Evolutionary conservation across 176 grass and related monocot species (phyloP).

Genomic region (Lolium perenne): DNA sequence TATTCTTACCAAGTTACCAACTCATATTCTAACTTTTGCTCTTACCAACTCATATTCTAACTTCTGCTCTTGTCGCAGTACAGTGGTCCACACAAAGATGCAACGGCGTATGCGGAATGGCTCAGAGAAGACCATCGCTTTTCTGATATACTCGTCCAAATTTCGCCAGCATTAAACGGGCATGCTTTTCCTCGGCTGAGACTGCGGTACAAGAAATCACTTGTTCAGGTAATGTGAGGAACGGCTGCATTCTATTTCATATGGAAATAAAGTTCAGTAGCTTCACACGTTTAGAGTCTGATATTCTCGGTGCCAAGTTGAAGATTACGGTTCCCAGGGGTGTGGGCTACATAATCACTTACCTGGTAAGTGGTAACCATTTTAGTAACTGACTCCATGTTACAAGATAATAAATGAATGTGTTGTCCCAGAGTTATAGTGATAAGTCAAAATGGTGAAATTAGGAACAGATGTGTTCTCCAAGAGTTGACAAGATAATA

Average conservation of each 20-base stretch:
- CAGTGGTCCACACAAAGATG: slow-evolving; percentile 82
- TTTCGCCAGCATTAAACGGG: slow-evolving; percentile 55
- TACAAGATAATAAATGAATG: background rate
- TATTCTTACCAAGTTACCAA: background rate
- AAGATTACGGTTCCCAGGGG: background rate
- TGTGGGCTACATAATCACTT: background rate
- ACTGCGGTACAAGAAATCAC: slow-evolving; percentile 85
- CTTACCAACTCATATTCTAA: slow-evolving; percentile 44
- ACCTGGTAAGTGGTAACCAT: slow-evolving; percentile 24
- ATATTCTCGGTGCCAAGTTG: background rate
- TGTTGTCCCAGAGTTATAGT: background rate
- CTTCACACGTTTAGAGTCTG: background rate
- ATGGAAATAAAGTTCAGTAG: slow-evolving; percentile 15
- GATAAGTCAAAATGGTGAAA: background rate
- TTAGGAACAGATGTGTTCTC: background rate
- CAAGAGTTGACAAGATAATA: slow-evolving; percentile 1
- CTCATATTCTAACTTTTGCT: background rate
- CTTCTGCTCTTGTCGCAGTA: slow-evolving; percentile 60
- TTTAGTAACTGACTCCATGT: background rate
- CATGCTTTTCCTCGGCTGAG: slow-evolving; percentile 94
- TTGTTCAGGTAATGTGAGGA: slow-evolving; percentile 74
- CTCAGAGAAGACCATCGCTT: slow-evolving; percentile 73
- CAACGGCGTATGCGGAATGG: slow-evolving; percentile 77
- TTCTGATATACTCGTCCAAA: slow-evolving; percentile 77
- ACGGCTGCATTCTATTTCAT: background rate